Evolutionary conservation across 257 asterid species (phyloP), one percentile per base, ranked within the genome.

Genomic region (Agastache rugosa): DNA sequence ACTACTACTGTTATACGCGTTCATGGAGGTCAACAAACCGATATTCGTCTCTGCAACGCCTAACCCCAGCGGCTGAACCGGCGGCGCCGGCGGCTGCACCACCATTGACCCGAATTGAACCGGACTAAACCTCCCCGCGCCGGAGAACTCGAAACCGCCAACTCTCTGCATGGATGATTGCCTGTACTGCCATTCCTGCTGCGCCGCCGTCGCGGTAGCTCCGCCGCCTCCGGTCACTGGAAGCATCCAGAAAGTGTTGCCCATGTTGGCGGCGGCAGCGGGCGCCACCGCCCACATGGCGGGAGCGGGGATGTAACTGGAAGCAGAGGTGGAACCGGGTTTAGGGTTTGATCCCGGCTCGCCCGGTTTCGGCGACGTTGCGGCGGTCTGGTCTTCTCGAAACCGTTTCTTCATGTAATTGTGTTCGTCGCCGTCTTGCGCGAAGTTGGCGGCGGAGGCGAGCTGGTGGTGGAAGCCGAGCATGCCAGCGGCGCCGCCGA

Each of bases 241-340:
- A 16, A 88, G 84, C 96, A 90, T 90, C 96, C 96, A 88, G 68
- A 86, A 87, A n/a, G 89, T 67, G 79, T 76, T 90, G 2, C 91
- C 89, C 22, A 84, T 83, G 78, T 79, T 89, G 19, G 88, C 76
- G 5, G 88, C 79, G 8, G 88, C 77, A 0, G 86, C 91, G 0
- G 92, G 95, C 1, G 87, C 91, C 66, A 85, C 88, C 3, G 96
- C 91, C 96, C 96, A 88, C 92, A 90, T 85, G 78, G 94, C 85
- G 6, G 94, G 90, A 72, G 81, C 89, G 4, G 88, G 87, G 72
- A 87, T 73, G 81, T 75, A 84, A 27, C 82, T 65, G 27, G 90
- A 77, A 2, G 79, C 16, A 31, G 83, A 82, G 48, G 83, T 58
- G 10, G 80, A 72, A 69, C 85, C 87, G 80, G 88, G 78, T 80